A percentile compares a stretch with the other conserved stretches of the same genome.
phyloP scores from a whole-genome alignment of 2,329 filamentous ascomycete species.

The Incumbomyces lentus region DNA sequence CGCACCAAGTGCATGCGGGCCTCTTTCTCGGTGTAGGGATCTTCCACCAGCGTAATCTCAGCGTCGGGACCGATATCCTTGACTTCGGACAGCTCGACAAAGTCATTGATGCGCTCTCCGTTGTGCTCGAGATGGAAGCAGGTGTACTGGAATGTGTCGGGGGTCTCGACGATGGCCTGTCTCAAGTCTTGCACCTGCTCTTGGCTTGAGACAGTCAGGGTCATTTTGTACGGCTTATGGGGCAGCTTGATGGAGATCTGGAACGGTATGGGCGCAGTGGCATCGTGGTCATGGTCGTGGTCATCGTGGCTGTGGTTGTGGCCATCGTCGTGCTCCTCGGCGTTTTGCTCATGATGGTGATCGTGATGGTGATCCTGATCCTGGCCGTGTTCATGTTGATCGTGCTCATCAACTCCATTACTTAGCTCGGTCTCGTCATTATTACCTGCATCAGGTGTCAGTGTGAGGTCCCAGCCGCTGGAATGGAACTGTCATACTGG shows the following conservation, averaged over 20 bases:
- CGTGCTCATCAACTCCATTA: conserved; percentile 1
- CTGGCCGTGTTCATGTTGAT: conserved; percentile 12
- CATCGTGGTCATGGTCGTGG: conserved; percentile 13
- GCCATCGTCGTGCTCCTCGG: conserved; percentile 13
- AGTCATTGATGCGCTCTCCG: conserved; percentile 86
- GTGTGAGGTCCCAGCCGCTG: not conserved
- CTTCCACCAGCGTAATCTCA: conserved; percentile 73
- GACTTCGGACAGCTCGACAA: conserved; percentile 82
- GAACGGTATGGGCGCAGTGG: conserved; percentile 43
- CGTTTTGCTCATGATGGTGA: conserved; percentile 14
- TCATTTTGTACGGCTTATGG: conserved; percentile 65
- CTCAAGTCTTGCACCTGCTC: conserved; percentile 97
- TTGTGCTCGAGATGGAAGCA: conserved; percentile 96
- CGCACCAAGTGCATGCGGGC: conserved; percentile 88
- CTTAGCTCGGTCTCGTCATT: not conserved
- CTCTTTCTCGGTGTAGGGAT: conserved; percentile 97
- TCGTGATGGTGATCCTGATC: conserved; percentile 8
- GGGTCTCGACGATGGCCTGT: conserved; percentile 89
- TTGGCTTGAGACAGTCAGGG: conserved; percentile 82
- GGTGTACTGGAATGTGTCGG: conserved; percentile 88
- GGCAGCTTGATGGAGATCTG: conserved; percentile 73
- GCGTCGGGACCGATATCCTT: conserved; percentile 66
- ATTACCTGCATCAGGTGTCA: not conserved
- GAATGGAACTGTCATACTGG: conserved; percentile 11
- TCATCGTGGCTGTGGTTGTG: conserved; percentile 10